Evolutionary conservation across 2,329 filamentous ascomycete genomes (phyloP).

Genomic region (Cercospora citrullina): DNA sequence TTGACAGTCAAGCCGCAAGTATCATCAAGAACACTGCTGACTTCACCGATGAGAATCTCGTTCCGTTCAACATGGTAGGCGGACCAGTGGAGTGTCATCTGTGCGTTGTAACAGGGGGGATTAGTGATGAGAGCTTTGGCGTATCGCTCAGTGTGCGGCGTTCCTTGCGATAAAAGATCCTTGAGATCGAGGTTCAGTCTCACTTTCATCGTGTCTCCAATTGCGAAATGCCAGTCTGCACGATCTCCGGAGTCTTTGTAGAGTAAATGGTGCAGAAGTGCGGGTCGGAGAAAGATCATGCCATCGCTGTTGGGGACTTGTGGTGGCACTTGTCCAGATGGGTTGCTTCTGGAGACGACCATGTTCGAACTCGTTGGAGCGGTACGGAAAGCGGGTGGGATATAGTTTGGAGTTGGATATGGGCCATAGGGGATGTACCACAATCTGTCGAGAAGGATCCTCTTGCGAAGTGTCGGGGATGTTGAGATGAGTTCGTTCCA

Average conservation of each 20-base stretch:
- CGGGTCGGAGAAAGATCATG: background rate
- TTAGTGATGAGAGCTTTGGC: background rate
- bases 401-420: background rate
- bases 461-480: background rate
- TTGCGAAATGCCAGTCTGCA: background rate
- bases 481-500: background rate
- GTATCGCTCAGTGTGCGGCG: too few species aligned
- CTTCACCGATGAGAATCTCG: background rate
- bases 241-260: background rate
- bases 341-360: background rate
- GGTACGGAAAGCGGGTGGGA: background rate
- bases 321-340: background rate
- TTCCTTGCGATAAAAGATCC: background rate
- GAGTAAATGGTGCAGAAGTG: background rate
- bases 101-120: background rate
- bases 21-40: background rate
- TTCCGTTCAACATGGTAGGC: background rate
- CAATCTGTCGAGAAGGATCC: background rate
- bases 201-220: background rate
- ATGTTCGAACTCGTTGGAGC: background rate
- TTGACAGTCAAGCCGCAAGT: background rate
- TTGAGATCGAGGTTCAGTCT: background rate
- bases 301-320: background rate
- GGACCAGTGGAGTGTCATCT: background rate
- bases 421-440: background rate